Evolutionary conservation across 345 rosid species (phyloP).

Genomic region (Eutrema heterophyllum): DNA sequence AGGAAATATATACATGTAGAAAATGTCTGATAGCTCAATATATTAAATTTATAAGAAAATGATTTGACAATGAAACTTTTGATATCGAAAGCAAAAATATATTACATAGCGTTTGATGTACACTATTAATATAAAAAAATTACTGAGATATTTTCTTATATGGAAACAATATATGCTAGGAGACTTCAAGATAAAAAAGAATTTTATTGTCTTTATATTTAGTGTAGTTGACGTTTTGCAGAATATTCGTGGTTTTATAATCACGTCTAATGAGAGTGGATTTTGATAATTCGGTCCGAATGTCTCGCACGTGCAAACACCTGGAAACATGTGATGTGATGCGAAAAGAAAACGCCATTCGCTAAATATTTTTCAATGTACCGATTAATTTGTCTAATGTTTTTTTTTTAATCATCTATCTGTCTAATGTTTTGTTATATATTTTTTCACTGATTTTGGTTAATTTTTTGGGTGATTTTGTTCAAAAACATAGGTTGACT

Average conservation of each 20-base stretch:
- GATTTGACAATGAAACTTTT: conserved; percentile 10
- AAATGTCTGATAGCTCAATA: conserved; percentile 13
- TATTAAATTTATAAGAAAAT: background rate
- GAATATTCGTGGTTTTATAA: conserved; percentile 19
- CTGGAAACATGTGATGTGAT: background rate
- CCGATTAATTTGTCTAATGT: background rate
- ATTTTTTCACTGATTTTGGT: background rate
- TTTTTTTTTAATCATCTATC: background rate
- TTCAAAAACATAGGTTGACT: no score
- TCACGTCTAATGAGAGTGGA: background rate
- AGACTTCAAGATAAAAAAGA: conserved; percentile 2
- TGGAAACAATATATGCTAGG: background rate
- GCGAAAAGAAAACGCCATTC: background rate
- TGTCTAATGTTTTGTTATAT: no score
- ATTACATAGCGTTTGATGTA: background rate
- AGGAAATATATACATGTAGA: background rate
- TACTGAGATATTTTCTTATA: background rate
- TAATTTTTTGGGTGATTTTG: no score
- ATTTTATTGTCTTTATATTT: background rate
- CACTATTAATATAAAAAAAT: background rate
- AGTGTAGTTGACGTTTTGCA: background rate
- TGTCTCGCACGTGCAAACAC: conserved; percentile 6
- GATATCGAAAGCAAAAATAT: conserved; percentile 14
- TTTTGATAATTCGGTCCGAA: background rate
- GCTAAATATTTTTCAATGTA: background rate